These are phyloP conservation scores for Aspergillus udagawae DNA, from an alignment of 2,329 filamentous ascomycete genomes.

Conservation along the genomic window DNA sequence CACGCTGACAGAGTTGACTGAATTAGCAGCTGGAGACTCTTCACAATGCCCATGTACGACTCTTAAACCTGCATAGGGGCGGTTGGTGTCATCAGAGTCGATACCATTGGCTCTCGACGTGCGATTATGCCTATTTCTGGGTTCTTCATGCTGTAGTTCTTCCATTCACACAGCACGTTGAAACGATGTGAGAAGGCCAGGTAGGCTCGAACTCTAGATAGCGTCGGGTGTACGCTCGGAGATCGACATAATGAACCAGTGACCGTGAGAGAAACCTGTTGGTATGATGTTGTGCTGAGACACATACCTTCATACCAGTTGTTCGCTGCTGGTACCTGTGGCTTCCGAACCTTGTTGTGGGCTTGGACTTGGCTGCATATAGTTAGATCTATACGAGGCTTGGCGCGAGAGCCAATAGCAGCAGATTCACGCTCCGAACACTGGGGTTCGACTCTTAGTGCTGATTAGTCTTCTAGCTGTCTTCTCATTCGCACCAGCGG, in stretches of 20 bases:
- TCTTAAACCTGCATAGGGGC: background rate
- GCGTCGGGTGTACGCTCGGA: background rate
- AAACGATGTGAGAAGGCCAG: background rate
- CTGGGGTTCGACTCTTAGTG: background rate
- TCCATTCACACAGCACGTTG: background rate
- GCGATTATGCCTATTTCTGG: background rate
- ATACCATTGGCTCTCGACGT: background rate
- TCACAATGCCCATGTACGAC: background rate
- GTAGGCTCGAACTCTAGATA: background rate
- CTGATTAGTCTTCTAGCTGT: no score
- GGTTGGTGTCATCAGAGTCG: background rate
- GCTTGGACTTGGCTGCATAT: background rate
- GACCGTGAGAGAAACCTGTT: background rate
- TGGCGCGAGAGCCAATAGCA: background rate
- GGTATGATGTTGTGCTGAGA: background rate
- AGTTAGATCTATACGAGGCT: background rate
- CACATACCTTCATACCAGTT: background rate
- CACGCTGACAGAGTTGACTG: background rate
- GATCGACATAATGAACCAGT: background rate
- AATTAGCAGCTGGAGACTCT: background rate
- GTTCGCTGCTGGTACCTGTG: background rate
- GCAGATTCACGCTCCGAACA: background rate
- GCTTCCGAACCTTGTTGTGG: background rate
- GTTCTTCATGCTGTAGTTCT: background rate
- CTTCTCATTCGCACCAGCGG: no score